Percentiles rank a stretch among this genome's conserved stretches.
Conservation (phyloP, 169 alveolate genomes). For the Plasmodium sp. region DNA sequence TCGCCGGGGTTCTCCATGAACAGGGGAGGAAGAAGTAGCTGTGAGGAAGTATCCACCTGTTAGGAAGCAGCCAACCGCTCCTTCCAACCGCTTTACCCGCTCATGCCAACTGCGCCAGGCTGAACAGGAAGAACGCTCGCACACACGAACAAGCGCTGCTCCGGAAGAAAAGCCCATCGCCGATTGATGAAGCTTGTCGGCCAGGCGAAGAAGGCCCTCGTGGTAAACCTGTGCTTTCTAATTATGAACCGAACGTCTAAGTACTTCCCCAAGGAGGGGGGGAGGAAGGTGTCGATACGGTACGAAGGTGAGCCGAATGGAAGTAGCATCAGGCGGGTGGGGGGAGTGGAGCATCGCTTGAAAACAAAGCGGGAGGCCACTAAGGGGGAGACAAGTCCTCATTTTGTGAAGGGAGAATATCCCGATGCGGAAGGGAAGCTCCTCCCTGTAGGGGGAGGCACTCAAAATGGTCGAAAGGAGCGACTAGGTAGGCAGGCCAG, state of each 20-base stretch:
- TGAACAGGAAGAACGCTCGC: neutral
- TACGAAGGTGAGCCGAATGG: conserved; percentile 9
- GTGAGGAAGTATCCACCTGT: too few species aligned
- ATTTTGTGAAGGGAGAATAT: neutral
- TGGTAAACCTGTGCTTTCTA: conserved; percentile 21
- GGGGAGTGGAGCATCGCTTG: neutral
- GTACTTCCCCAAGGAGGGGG: conserved; percentile 12
- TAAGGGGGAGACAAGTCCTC: neutral
- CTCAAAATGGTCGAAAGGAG: neutral
- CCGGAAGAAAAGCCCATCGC: neutral
- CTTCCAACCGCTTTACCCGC: too few species aligned
- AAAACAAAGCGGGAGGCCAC: neutral
- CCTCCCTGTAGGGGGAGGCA: neutral
- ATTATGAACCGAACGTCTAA: conserved; percentile 40
- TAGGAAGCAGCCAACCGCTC: too few species aligned
- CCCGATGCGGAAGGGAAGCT: neutral
- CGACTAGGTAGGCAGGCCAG: neutral
- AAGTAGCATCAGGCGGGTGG: neutral
- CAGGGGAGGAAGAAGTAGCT: too few species aligned
- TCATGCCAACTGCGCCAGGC: neutral
- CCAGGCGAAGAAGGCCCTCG: conserved; percentile 1
- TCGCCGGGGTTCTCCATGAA: too few species aligned
- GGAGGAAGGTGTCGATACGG: conserved; percentile 22
- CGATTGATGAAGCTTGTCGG: conserved; percentile 19
- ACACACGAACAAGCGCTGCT: neutral